Evolutionary conservation across 331 rosid species (phyloP), one percentile per base, ranked within the genome.

Genomic region (Quercus phellos): DNA sequence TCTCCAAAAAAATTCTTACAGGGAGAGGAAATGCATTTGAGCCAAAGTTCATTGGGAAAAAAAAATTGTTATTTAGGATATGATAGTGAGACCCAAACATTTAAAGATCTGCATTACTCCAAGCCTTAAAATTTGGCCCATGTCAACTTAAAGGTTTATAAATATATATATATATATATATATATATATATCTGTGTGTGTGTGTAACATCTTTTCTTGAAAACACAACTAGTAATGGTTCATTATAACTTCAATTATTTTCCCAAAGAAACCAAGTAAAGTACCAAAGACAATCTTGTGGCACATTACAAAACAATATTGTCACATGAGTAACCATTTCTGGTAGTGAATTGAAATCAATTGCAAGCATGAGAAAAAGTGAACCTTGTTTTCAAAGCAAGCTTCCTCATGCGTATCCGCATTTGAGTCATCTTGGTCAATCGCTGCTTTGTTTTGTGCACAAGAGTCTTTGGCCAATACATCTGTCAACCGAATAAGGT

Each of bases 391-490:
- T 93, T 95, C 83, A 93, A 73, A 78, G 90, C 91, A 90, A 95
- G 96, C 83, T 90, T 93, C 85, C 96, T 93, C 98, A 91, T 93
- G 13, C 98, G 97, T 79, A 95, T 95, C 79, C 96, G 84, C 96
- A 91, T 90, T 74, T 93, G 98, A 73, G 98, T 95, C 97, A 95
- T 93, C 85, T 95, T 95, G 38, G 97, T 95, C 79, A 91, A 80
- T 21, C 99, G 92, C 78, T 95, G 99, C 82, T 95, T 95, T 83
- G 86, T 78, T 79, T 89, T 84, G 86, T 89, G 90, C 42, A 87
- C 84, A 72, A 89, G 90, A 55, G 87, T 70, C 87, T 89, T 87
- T 10, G 90, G 93, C 89, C 88, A 89, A 74, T 89, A 84, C 90
- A 84, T 76, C 93, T 89, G 76, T 55, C 46, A 56, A 82, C 5